These are phyloP conservation scores for Yamadazyma kitorensis DNA, from an alignment of 805 yeast genomes.

Conservation along the genomic window DNA sequence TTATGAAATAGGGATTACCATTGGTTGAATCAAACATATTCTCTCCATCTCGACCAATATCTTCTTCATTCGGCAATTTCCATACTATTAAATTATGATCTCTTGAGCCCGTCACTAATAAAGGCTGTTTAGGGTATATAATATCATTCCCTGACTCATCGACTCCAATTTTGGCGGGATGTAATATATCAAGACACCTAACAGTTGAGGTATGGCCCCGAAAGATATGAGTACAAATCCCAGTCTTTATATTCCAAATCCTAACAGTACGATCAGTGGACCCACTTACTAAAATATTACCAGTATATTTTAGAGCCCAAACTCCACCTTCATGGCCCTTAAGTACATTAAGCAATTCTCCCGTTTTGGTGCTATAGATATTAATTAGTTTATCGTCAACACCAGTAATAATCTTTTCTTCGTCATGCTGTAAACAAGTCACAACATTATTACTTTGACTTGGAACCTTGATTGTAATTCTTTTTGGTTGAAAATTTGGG, in stretches of 20 bases:
- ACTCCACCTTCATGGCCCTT: conserved; percentile 97
- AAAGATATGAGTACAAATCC: conserved; percentile 86
- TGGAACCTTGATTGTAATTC: conserved; percentile 49
- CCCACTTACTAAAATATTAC: conserved; percentile 84
- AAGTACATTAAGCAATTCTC: conserved; percentile 58
- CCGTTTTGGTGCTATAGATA: conserved; percentile 75
- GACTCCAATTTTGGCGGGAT: conserved; percentile 61
- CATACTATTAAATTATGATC: conserved; percentile 46
- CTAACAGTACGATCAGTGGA: conserved; percentile 93
- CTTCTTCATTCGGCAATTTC: conserved; percentile 53
- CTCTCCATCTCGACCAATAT: conserved; percentile 30
- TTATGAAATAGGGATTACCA: conserved; percentile 61
- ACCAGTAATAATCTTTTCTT: conserved; percentile 86
- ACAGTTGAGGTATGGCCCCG: conserved; percentile 92
- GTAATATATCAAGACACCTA: conserved; percentile 81
- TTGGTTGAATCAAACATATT: conserved; percentile 37
- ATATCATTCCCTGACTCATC: conserved; percentile 57
- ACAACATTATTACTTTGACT: conserved; percentile 78
- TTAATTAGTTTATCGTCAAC: conserved; percentile 84
- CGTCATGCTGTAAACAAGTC: conserved; percentile 92
- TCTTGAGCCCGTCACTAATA: conserved; percentile 52
- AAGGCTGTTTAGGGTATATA: conserved; percentile 59
- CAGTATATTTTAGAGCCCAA: conserved; percentile 92
- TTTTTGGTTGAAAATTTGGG: conserved; percentile 63
- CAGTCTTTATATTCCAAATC: conserved; percentile 85